These are phyloP conservation scores for Penicillium salamii DNA, from an alignment of 495 filamentous ascomycete genomes.

Conservation along the genomic window DNA sequence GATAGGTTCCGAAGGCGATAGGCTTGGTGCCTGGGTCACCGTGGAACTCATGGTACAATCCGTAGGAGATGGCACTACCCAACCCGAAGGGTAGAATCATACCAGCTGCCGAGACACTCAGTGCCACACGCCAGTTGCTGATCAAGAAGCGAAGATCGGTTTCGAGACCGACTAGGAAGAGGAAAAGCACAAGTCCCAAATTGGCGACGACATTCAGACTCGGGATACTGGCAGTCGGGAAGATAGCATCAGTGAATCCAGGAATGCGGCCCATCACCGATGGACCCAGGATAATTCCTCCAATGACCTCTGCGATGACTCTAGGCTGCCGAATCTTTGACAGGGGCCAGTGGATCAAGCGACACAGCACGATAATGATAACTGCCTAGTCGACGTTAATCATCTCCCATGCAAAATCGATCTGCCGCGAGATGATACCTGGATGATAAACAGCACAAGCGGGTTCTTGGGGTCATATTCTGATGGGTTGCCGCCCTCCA, in stretches of 20 bases:
- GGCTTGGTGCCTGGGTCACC: slow-evolving; percentile 57
- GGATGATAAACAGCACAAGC: slow-evolving; percentile 92
- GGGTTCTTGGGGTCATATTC: slow-evolving; percentile 74
- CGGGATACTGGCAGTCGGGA: slow-evolving; percentile 70
- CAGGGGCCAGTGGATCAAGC: slow-evolving; percentile 77
- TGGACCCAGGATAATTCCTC: slow-evolving; percentile 85
- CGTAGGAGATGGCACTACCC: slow-evolving; percentile 77
- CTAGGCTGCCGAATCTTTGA: slow-evolving; percentile 84
- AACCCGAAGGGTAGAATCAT: slow-evolving; percentile 77
- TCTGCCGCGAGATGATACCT: slow-evolving; percentile 51
- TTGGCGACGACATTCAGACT: slow-evolving; percentile 82
- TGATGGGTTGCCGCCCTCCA: slow-evolving; percentile 72
- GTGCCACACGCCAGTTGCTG: slow-evolving; percentile 81
- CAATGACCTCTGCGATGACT: slow-evolving; percentile 95
- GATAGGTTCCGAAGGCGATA: slow-evolving; percentile 77
- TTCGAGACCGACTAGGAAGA: slow-evolving; percentile 91
- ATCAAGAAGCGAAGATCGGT: slow-evolving; percentile 84
- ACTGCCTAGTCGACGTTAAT: slow-evolving; percentile 54
- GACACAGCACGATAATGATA: slow-evolving; percentile 90
- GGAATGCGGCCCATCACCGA: slow-evolving; percentile 83
- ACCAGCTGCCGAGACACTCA: slow-evolving; percentile 77
- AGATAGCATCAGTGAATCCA: slow-evolving; percentile 74
- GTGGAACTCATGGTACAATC: slow-evolving; percentile 77
- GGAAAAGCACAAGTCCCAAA: slow-evolving; percentile 82
- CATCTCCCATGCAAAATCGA: slow-evolving; percentile 2